Base-by-base conservation (phyloP, 2,329 filamentous ascomycete genomes). In the Ophiostoma ips region DNA sequence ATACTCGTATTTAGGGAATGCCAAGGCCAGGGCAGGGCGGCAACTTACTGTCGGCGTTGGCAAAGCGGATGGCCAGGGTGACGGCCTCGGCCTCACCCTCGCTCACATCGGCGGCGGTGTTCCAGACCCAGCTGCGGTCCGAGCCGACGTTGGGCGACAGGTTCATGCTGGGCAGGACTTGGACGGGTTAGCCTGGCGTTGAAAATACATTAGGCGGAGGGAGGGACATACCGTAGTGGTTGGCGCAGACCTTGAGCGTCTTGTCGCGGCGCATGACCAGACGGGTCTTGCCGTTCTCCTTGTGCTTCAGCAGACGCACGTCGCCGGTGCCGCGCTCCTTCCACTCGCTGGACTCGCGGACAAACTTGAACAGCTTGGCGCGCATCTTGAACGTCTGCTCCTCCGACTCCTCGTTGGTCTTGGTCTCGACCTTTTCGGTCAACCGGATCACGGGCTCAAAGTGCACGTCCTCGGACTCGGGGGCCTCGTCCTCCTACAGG, bases 221-320 rank as follows among this genome's bases (percentile, higher is more conserved):
- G 11, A 24, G 13, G 7, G 4, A 49, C 52, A 7, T 82, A 95
- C 89, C 83, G 72, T 98, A 98, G 78, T 98, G 92, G 77, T 98
- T 98, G 66, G 92, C 92, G 83, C 92, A 98, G 71, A 98, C 92
- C 79, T 98, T 98, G 73, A 96, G 81, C 55, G 92, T 98, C 87
- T 96, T 96, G 76, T 98, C 92, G 66, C 92, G 81, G 68, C 92
- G 85, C 92, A 98, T 98, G 60, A 98, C 92, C 62, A 98, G 75
- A 61, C 92, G 82, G 53, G 89, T 95, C 83, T 96, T 96, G 71
- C 84, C 81, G 68, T 95, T 95, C 75, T 95, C 89, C 79, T 88
- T 92, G 77, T 98, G 92, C 82, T 95, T 96, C 65, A 98, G 76
- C 68, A 98, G 77, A 64, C 90, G 81, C 57, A 96, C 89, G 62